Conservation (phyloP, 306 rosid species). For the Phaseolus lunatus region DNA sequence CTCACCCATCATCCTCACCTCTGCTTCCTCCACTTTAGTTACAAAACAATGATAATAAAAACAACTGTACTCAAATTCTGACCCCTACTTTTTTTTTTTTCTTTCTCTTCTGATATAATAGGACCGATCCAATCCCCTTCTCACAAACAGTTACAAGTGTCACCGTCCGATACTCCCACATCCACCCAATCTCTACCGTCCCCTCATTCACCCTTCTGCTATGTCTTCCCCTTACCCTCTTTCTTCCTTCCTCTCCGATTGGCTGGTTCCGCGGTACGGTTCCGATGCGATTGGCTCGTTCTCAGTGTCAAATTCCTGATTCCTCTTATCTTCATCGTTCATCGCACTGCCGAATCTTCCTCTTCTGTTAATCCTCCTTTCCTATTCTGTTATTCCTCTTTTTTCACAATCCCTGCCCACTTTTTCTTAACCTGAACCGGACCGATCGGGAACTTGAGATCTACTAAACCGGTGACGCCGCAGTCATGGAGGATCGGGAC, state of each 20-base stretch:
- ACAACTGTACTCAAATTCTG: not conserved
- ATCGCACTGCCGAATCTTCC: not conserved
- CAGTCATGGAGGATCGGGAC: conserved; percentile 15
- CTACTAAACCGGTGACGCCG: not conserved
- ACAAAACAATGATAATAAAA: not conserved
- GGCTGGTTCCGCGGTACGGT: conserved; percentile 39
- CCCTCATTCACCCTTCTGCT: not conserved
- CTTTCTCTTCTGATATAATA: conserved; percentile 13
- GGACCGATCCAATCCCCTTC: conserved; percentile 43
- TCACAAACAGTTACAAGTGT: conserved; percentile 44
- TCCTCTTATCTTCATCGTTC: conserved; percentile 20
- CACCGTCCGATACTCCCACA: conserved; percentile 49
- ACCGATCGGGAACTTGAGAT: conserved; percentile 1
- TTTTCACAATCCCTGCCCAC: not conserved
- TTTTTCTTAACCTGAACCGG: not conserved
- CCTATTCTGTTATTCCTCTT: not conserved
- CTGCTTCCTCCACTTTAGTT: not conserved
- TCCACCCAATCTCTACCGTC: conserved; percentile 49
- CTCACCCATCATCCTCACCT: not conserved
- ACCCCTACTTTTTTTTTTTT: not conserved
- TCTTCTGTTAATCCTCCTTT: not conserved
- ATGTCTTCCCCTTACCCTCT: conserved; percentile 9
- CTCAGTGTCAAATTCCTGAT: not conserved
- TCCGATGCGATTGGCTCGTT: conserved; percentile 51
- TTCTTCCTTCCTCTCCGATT: conserved; percentile 41